Evolutionary conservation across 2,329 filamentous ascomycete species (phyloP), one percentile per base, ranked within the genome.

Genomic region (Phaeophleospora eucalypticola): DNA sequence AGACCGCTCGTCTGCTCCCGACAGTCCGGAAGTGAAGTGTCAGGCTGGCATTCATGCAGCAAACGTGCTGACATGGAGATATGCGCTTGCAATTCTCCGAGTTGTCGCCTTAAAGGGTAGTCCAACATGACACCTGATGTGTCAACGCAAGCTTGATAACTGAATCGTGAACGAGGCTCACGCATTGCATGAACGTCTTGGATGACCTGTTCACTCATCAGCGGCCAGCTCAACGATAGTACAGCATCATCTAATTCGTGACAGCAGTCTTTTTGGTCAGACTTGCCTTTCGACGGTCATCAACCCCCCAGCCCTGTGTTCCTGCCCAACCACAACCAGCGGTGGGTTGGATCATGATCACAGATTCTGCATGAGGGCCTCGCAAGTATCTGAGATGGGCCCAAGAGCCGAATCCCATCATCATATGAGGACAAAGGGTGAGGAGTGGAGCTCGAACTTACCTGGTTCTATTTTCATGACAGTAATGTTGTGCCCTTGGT

Each of bases 401-500:
- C 45, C 49, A 43, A 44, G 45, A 46, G 43, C 42, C 49, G 41
- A 50, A 43, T 56, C 48, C 48, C 55, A 50, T 61, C 58, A 61
- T 60, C 53, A 61, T 49, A 14, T 29, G 19, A 41, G 12, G 24
- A 7, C 14, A 18, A 27, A 38, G 32, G 29, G 27, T 17, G 19
- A 49, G 18, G 35, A 18, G 10, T 14, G 9, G 16, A n/a, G n/a
- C n/a, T n/a, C 10, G 15, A 36, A 21, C 46, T 37, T 20, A 38
- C 35, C 17, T 32, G 15, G 18, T 39, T 18, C 12, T n/a, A 37
- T 10, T 15, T 29, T 66, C 58, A 68, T 29, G 57, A 62, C 36
- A 77, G 54, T 9, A 68, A 48, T 14, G 72, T 66, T 1, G 73
- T 76, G 17, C 74, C 74, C 53, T 75, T 76, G 0, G 66, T 70